Evolutionary conservation across 2,329 filamentous ascomycete genomes (phyloP), one percentile per base, ranked within the genome.

Genomic region (Cladosporium sp.): DNA sequence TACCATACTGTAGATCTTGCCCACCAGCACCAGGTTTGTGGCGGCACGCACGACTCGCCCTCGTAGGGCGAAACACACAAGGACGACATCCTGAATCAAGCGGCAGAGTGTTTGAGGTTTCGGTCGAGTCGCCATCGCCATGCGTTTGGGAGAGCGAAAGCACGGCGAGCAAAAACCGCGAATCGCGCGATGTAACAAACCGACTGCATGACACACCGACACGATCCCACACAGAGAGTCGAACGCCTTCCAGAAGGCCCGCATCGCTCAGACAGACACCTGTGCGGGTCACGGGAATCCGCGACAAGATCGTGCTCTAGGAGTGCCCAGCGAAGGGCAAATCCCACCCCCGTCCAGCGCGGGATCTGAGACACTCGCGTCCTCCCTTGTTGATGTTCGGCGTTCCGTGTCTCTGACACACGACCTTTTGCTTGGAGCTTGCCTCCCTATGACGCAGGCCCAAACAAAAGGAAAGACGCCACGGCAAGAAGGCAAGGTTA

Each of bases 351-450:
- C n/a, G n/a, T n/a, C n/a, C n/a, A n/a, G n/a, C n/a, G n/a, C n/a
- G n/a, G 7, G 3, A 15, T 25, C 16, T 40, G 38, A 48, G 38
- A 33, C 36, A 39, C 20, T 40, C 36, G 36, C 45, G 45, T 35
- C 36, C 27, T 27, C 22, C 20, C 22, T 27, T 27, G 4, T 5
- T 27, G 9, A 27, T 4, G 4, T 27, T 27, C 22, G 22, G 22
- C 22, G 43, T 27, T 38, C 32, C 43, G 29, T 45, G 42, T 45
- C 42, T 45, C 42, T 27, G 22, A 27, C 22, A 27, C 22, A 27
- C 22, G 5, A 27, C 22, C 22, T 9, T 5, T 9, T 9, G 22
- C 5, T n/a, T n/a, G 2, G 32, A 11, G n/a, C 32, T n/a, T n/a
- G 32, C 32, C 32, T 18, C 32, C 32, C n/a, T 35, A 35, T 35